Conservation (phyloP, 2,329 filamentous ascomycete genomes). For the Colletotrichum brevisporum region DNA sequence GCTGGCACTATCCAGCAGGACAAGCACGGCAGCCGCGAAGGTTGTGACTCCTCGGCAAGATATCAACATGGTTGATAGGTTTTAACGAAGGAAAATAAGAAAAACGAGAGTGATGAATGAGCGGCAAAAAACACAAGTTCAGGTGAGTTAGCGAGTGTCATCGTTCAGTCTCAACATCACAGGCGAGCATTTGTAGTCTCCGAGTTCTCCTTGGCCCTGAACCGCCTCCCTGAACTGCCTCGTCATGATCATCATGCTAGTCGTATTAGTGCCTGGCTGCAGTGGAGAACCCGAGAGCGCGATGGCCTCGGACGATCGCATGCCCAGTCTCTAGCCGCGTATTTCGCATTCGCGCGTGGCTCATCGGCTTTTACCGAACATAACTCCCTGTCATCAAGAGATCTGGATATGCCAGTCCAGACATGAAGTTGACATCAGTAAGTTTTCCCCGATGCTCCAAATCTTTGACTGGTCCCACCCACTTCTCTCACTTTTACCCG, state of each 20-base stretch:
- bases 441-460: too few species aligned
- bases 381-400: too few species aligned
- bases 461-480: too few species aligned
- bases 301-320: slow-evolving; percentile 3
- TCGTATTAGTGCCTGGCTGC: not conserved
- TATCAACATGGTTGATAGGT: not conserved
- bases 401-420: too few species aligned
- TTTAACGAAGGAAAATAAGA: not conserved
- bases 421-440: too few species aligned
- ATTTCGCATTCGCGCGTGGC: not conserved
- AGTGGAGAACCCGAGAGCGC: slow-evolving; percentile 7
- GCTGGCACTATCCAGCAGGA: not conserved
- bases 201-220: not conserved
- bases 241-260: not conserved
- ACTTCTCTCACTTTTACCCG: too few species aligned
- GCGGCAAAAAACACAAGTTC: not conserved
- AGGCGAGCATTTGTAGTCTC: not conserved
- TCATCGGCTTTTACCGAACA: not conserved
- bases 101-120: not conserved
- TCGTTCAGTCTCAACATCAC: not conserved
- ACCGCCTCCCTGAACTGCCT: not conserved
- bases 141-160: not conserved
- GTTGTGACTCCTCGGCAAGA: not conserved
- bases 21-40: not conserved
- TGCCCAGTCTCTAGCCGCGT: slow-evolving; percentile 9